phyloP scores from a whole-genome alignment of 2,329 filamentous ascomycete species.

The Penicillium sp. region DNA sequence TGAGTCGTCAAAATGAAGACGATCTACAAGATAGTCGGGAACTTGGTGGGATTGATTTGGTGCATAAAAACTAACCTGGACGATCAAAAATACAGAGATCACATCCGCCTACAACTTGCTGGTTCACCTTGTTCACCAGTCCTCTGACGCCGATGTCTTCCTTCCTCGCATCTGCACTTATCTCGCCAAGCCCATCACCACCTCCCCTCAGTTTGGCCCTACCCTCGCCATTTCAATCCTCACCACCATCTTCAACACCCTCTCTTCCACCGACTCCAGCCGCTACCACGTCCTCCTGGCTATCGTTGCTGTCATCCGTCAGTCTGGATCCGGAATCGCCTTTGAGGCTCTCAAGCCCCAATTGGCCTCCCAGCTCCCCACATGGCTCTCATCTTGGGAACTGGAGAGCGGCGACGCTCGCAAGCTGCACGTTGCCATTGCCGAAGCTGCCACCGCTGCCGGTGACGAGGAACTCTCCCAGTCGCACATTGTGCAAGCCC shows the following conservation, averaged over 20 bases:
- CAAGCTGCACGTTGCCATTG: slow-evolving; percentile 79
- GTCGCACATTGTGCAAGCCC: slow-evolving; percentile 71
- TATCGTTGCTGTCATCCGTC: slow-evolving; percentile 80
- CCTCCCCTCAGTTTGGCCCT: slow-evolving; percentile 80
- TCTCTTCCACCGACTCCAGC: slow-evolving; percentile 72
- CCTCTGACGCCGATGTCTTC: slow-evolving; percentile 80
- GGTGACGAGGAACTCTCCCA: slow-evolving; percentile 77
- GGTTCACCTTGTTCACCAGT: slow-evolving; percentile 87
- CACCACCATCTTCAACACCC: slow-evolving; percentile 94
- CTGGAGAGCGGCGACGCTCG: slow-evolving; percentile 79
- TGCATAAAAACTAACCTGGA: slow-evolving; percentile 16
- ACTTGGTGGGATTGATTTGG: slow-evolving; percentile 10
- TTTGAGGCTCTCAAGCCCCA: slow-evolving; percentile 84
- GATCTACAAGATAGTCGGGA: slow-evolving; percentile 12
- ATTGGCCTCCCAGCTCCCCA: slow-evolving; percentile 72
- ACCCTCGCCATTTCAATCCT: slow-evolving; percentile 86
- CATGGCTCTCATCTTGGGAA: slow-evolving; percentile 82
- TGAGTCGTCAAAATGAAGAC: slow-evolving; percentile 32
- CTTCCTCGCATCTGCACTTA: slow-evolving; percentile 86
- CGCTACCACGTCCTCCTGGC: slow-evolving; percentile 89
- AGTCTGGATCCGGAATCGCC: slow-evolving; percentile 67
- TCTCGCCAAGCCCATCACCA: slow-evolving; percentile 81
- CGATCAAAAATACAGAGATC: slow-evolving; percentile 64
- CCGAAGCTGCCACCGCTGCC: slow-evolving; percentile 75
- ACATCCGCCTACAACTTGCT: slow-evolving; percentile 95